Base-by-base conservation (phyloP, 2,329 filamentous ascomycete genomes). In the Neopestalotiopsis sp. region DNA sequence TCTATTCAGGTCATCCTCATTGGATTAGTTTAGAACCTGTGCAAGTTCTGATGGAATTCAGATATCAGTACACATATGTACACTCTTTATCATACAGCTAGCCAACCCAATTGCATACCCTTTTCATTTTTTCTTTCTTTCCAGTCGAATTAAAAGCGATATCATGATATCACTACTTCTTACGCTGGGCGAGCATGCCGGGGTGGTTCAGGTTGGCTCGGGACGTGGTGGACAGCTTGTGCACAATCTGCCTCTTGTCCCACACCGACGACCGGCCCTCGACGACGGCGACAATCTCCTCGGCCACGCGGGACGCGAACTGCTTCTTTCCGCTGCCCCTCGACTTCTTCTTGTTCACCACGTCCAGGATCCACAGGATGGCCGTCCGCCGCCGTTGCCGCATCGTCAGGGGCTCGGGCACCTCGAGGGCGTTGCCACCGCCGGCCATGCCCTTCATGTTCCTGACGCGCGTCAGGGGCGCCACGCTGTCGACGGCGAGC, bases 401-500 rank as follows among this genome's bases (percentile, higher is more conserved):
- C 71, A 91, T 82, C 1, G 86, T 84, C 24, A 98, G 85, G 1
- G 96, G 95, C 28, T 91, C 85, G 0, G 96, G 96, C 45, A 98
- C 87, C 68, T 95, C 94, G 69, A 98, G 87, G 13, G 94, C 89
- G 45, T 89, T 88, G 80, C 96, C 96, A 84, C 96, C 96, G 81
- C 95, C 95, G 1, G 92, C 93, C 45, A 92, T 89, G 73, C 94
- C 94, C 76, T 90, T 90, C 75, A 94, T 88, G 70, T 88, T 88
- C 67, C 90, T 89, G 77, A 99, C 91, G 73, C 92, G 91, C 76
- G 99, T 85, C 17, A 99, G 87, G 10, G 96, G 96, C 1, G 95
- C 94, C 30, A 99, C 92, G 10, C 94, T 97, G 85, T 99, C 96
- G 76, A 99, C 91, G 40, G 95, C 94, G 40, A 97, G 87, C 13